Base-by-base conservation (phyloP, 2,329 filamentous ascomycete genomes). In the Cucurbitaria berberidis region DNA sequence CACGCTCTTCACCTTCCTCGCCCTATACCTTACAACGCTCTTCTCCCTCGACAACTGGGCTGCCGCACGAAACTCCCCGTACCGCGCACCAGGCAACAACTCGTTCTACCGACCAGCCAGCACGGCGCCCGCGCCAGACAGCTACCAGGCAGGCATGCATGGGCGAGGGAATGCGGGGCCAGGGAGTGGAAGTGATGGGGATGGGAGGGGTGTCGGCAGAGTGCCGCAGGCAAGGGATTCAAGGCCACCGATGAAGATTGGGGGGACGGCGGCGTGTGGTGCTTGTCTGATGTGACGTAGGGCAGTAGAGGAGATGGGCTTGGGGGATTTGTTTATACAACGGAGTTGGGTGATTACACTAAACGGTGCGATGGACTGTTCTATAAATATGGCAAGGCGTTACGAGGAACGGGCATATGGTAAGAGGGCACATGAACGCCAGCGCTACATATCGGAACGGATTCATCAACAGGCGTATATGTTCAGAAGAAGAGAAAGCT, bases 11-110 rank as follows among this genome's bases (percentile, higher is more conserved):
- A 62, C 68, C 58, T 75, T 76, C 67, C 24, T 74, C 53, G 69
- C 70, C 26, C 72, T 76, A 43, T 76, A 76, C 59, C 44, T 76
- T 39, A 74, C 73, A n/a, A 76, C 73, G 0, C 69, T 76, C 55
- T 75, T 76, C 67, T 69, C 63, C 48, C 53, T 74, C 48, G 73
- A 76, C 49, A 64, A 70, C 44, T 74, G 68, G 66, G 57, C 69
- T 44, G 71, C 73, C 10, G 73, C 73, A 8, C 67, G 65, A 34
- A 55, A 53, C 38, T 74, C 72, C 1, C 68, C 72, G 0, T 68
- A 68, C 55, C 67, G 72, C 50, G 62, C 63, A 10, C 64, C 68
- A 3, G 38, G 56, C 26, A 48, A 47, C 18, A 63, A 55, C 43
- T 50, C 60, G 13, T 66, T 64, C 51, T 59, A 61, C 45, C 66